Evolutionary conservation across 306 rosid genomes (phyloP).

Genomic region (Casuarina glauca): DNA sequence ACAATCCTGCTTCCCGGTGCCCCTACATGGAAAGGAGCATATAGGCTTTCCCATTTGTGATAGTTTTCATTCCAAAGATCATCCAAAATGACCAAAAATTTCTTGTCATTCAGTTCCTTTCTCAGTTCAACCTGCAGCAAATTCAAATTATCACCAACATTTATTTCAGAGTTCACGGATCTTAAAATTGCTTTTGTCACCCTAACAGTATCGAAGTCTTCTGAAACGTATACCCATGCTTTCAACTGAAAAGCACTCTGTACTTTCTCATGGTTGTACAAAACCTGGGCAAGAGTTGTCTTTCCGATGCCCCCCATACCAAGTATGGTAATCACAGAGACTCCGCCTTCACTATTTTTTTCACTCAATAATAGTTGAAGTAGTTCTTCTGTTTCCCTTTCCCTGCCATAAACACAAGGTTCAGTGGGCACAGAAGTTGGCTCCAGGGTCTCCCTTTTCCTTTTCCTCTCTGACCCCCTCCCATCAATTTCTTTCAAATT

Average conservation of each 20-base stretch:
- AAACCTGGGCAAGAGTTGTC: background rate
- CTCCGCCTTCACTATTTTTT: background rate
- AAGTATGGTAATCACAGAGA: background rate
- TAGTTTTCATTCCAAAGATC: slow-evolving; percentile 11
- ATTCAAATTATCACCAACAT: background rate
- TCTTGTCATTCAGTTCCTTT: background rate
- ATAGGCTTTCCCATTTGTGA: background rate
- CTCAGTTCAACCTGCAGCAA: background rate
- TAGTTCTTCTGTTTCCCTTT: background rate
- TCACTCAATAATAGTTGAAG: background rate
- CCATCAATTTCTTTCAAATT: background rate
- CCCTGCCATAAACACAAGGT: slow-evolving; percentile 22
- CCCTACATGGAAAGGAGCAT: background rate
- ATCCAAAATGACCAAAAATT: background rate
- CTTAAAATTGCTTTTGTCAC: background rate
- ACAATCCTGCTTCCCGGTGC: slow-evolving; percentile 11
- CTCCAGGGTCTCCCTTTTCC: background rate
- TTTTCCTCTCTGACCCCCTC: background rate
- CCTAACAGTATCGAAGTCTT: background rate
- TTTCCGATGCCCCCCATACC: slow-evolving; percentile 7
- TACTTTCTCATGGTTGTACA: background rate
- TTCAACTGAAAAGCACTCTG: background rate
- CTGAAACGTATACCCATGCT: background rate
- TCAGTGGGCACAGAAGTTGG: background rate
- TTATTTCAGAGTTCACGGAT: too few relatives aligned